These are phyloP conservation scores for Amanita brunnescens DNA, from an alignment of 768 basidiomycete genomes.

Conservation along the genomic window DNA sequence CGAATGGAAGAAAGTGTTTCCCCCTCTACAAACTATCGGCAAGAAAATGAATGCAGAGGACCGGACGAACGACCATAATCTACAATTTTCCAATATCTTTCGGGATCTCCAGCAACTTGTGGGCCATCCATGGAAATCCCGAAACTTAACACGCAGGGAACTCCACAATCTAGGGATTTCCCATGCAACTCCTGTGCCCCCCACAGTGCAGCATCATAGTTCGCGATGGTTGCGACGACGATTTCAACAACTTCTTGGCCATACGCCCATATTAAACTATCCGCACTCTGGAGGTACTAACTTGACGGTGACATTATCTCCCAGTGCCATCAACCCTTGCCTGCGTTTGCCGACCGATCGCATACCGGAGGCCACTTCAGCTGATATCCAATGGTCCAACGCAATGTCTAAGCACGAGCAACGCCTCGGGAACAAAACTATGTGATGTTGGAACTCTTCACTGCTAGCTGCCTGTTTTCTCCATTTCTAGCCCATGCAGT, in stretches of 20 bases:
- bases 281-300: constrained; percentile 10
- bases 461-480: constrained; percentile 26
- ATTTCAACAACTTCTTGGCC: constrained; percentile 51
- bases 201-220: constrained; percentile 17
- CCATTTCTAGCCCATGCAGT: constrained; percentile 71
- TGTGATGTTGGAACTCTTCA: constrained; percentile 7
- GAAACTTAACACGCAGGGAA: neutral
- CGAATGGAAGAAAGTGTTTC: constrained; percentile 46
- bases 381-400: constrained; percentile 28
- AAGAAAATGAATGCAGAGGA: neutral
- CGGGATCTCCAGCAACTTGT: neutral
- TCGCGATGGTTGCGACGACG: constrained; percentile 45
- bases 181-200: neutral
- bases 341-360: constrained; percentile 15
- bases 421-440: neutral
- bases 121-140: neutral
- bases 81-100: neutral
- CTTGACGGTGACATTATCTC: constrained; percentile 25
- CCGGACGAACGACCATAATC: neutral
- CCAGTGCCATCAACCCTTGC: constrained; percentile 18
- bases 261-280: constrained; percentile 47
- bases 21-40: constrained; percentile 41
- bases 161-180: neutral
- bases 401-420: constrained; percentile 5
- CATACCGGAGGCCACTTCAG: constrained; percentile 21